Conservation (phyloP, 805 yeast genomes). For the Wickerhamomyces chaumierensis region DNA sequence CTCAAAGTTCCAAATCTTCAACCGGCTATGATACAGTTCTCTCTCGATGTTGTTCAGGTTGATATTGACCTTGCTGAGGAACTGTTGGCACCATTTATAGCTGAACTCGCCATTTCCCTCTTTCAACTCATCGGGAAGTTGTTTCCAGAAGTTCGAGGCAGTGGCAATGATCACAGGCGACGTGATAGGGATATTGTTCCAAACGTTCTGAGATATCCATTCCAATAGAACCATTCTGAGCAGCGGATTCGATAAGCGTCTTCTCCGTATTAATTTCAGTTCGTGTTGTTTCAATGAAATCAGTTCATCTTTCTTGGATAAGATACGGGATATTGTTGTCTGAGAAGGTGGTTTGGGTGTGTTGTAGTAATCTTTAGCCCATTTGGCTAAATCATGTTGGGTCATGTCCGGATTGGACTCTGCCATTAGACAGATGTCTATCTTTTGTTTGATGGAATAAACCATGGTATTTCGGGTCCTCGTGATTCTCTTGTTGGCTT, state of each 20-base stretch:
- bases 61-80: slow-evolving; percentile 35
- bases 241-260: slow-evolving; percentile 37
- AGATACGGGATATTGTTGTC: slow-evolving; percentile 52
- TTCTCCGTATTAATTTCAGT: slow-evolving; percentile 37
- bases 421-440: slow-evolving; percentile 55
- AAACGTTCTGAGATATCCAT: slow-evolving; percentile 56
- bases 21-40: slow-evolving; percentile 29
- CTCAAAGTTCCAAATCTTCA: slow-evolving; percentile 51
- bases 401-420: slow-evolving; percentile 63
- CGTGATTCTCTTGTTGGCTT: neutral
- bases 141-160: slow-evolving; percentile 53
- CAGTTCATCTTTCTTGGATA: slow-evolving; percentile 43
- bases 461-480: slow-evolving; percentile 34
- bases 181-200: slow-evolving; percentile 58
- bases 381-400: slow-evolving; percentile 48
- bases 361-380: slow-evolving; percentile 50
- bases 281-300: slow-evolving; percentile 40
- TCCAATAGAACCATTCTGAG: slow-evolving; percentile 51
- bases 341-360: slow-evolving; percentile 48
- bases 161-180: slow-evolving; percentile 54
- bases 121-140: slow-evolving; percentile 38
- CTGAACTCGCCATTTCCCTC: slow-evolving; percentile 59
- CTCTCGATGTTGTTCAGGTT: slow-evolving; percentile 34
- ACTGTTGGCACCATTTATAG: slow-evolving; percentile 45
- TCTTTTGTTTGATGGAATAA: slow-evolving; percentile 48